A percentile compares a stretch with the other conserved stretches of the same genome.
Conservation (phyloP, 1,284 basidiomycete species). For the Marasmius fiardii region DNA sequence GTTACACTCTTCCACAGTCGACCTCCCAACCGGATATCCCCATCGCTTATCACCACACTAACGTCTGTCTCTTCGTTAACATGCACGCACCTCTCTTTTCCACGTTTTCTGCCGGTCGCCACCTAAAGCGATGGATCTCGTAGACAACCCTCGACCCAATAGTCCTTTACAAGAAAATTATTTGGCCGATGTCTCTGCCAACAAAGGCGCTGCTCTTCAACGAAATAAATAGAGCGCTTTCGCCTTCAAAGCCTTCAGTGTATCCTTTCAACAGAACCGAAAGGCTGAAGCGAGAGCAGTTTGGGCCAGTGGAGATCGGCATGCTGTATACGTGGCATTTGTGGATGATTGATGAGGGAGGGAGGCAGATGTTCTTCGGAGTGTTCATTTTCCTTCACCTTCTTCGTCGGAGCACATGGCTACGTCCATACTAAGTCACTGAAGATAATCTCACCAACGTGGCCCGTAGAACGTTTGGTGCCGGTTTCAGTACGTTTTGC, state of each 20-base stretch:
- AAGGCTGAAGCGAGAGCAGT: slow-evolving; percentile 23
- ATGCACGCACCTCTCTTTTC: background rate
- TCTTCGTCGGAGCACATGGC: slow-evolving; percentile 71
- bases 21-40: too few species aligned
- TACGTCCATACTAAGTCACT: slow-evolving; percentile 75
- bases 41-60: too few species aligned
- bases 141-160: slow-evolving; percentile 11
- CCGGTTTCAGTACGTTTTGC: too few species aligned
- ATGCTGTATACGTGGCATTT: slow-evolving; percentile 48
- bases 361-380: slow-evolving; percentile 71
- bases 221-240: slow-evolving; percentile 23
- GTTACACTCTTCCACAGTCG: too few species aligned
- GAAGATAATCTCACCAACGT: slow-evolving; percentile 65
- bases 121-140: slow-evolving; percentile 11
- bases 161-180: slow-evolving; percentile 7
- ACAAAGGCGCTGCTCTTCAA: slow-evolving; percentile 18
- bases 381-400: slow-evolving; percentile 75
- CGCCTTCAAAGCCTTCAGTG: slow-evolving; percentile 30
- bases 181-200: slow-evolving; percentile 7
- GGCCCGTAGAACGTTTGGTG: slow-evolving; percentile 67
- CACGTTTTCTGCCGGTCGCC: background rate
- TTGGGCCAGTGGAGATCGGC: slow-evolving; percentile 18
- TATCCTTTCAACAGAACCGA: slow-evolving; percentile 36
- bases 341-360: slow-evolving; percentile 94
- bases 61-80: background rate